A percentile compares a stretch with the other conserved stretches of the same genome.
Evolutionary conservation across 345 rosid species (phyloP).

Genomic region (Angophora floribunda): DNA sequence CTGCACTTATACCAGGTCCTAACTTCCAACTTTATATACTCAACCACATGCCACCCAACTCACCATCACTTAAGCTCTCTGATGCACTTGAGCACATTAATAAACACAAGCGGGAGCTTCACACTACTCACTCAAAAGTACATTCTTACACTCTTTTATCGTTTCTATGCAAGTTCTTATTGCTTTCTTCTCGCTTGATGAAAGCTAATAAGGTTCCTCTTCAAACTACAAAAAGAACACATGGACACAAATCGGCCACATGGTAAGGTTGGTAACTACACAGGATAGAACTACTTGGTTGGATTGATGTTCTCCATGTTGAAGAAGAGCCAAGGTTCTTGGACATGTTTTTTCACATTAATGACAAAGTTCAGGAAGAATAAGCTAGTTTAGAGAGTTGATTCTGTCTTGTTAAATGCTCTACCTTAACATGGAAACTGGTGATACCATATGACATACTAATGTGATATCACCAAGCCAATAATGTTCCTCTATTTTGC

Average conservation of each 20-base stretch:
- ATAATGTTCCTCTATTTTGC: background rate
- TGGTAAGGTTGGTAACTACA: background rate
- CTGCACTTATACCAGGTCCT: background rate
- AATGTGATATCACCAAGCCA: background rate
- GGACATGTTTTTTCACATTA: background rate
- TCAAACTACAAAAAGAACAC: background rate
- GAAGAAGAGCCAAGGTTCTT: background rate
- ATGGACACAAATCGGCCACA: background rate
- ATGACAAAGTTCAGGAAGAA: background rate
- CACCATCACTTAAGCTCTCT: background rate
- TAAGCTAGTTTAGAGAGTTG: background rate
- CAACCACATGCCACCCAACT: background rate
- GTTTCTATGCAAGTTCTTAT: background rate
- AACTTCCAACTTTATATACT: background rate
- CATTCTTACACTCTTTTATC: background rate
- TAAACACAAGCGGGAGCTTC: background rate
- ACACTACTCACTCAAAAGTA: background rate
- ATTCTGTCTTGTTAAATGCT: background rate
- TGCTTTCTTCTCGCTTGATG: background rate
- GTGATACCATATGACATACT: background rate
- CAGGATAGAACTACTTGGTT: background rate
- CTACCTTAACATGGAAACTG: background rate
- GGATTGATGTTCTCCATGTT: background rate
- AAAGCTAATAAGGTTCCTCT: background rate
- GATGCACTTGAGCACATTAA: background rate